A percentile compares a stretch with the other conserved stretches of the same genome.
Evolutionary conservation across 2,329 filamentous ascomycete genomes (phyloP).

Genomic region (Raffaelea arxii): DNA sequence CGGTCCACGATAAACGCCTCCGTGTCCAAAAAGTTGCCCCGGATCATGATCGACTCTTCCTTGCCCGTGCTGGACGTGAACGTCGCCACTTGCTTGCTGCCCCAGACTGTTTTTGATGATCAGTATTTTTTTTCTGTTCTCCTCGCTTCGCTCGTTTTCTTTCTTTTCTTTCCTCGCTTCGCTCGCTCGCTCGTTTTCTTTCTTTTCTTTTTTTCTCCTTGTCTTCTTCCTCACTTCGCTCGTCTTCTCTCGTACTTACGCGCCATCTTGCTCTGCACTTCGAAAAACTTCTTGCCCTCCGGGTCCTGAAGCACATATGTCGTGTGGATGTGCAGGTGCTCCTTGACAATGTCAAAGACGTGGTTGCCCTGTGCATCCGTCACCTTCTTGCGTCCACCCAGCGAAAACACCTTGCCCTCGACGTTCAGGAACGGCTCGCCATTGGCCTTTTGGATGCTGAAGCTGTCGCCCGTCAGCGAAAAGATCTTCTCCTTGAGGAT

Average conservation of each 20-base stretch:
- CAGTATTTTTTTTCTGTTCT: no score
- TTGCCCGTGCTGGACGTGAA: constrained; percentile 41
- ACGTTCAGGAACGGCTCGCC: constrained; percentile 46
- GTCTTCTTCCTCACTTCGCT: no score
- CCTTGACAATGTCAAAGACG: constrained; percentile 49
- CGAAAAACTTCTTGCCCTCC: constrained; percentile 35
- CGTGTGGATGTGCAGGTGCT: constrained; percentile 38
- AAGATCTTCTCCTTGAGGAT: constrained; percentile 52
- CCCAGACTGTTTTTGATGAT: constrained; percentile 34
- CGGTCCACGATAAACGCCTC: constrained; percentile 47
- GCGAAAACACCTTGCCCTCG: constrained; percentile 41
- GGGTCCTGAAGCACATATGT: constrained; percentile 41
- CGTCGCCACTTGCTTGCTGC: constrained; percentile 43
- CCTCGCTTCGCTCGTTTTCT: no score
- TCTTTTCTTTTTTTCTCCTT: no score
- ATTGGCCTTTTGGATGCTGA: constrained; percentile 47
- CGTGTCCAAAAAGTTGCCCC: constrained; percentile 51
- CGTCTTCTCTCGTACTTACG: constrained; percentile 28
- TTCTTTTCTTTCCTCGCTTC: background rate
- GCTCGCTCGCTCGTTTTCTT: no score
- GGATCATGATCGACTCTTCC: constrained; percentile 41
- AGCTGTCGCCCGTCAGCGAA: constrained; percentile 54
- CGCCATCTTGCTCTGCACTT: constrained; percentile 45
- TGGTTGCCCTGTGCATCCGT: constrained; percentile 41
- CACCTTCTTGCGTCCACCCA: constrained; percentile 47